Evolutionary conservation across 768 basidiomycete genomes (phyloP), one percentile per base, ranked within the genome.

Genomic region (Leucosporidium yakuticum): DNA sequence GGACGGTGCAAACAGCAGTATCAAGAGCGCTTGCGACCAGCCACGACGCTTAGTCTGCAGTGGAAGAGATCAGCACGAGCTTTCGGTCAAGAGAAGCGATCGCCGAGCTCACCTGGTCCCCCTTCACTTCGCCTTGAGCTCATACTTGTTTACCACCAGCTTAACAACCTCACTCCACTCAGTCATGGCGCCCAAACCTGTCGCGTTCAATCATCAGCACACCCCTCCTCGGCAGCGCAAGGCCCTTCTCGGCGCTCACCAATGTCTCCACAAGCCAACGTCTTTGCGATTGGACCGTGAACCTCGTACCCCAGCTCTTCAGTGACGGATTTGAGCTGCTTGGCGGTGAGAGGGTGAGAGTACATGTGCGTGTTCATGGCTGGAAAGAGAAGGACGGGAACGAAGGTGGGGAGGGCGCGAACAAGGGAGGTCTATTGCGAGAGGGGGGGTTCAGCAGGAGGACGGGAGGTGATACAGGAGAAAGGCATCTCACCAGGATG

Each of bases 281-380:
- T 81, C 77, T 97, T 97, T 0, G 88, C 88, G 31, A 94, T 88
- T 0, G 95, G 95, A 0, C 94, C 94, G 9, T 88, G 82, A 21
- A 98, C 83, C 29, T 84, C 80, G 76, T 98, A 99, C 19, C 84
- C 82, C 15, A 97, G 83, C 50, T 89, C 83, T 1, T 93, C 88
- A 32, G 81, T 82, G 8, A 95, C 83, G 49, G 88, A 76, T 29
- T 85, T 83, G 53, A 98, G 79, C 76, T 99, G 96, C 70, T 88
- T 85, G 1, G 85, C 84, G 0, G 94, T 97, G 54, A 98, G 82
- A 25, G 92, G 92, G 77, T 98, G 94, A 67, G 89, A 86, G 76
- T 90, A 98, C 95, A 99, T 99, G 72, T 91, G 82, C 4, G 96
- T 98, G 78, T 99, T 99, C 95, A 98, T 99, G 0, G 95, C 96